Base-by-base conservation (phyloP, 192 early-diverging fungal genomes). In the Podochytrium sp. region DNA sequence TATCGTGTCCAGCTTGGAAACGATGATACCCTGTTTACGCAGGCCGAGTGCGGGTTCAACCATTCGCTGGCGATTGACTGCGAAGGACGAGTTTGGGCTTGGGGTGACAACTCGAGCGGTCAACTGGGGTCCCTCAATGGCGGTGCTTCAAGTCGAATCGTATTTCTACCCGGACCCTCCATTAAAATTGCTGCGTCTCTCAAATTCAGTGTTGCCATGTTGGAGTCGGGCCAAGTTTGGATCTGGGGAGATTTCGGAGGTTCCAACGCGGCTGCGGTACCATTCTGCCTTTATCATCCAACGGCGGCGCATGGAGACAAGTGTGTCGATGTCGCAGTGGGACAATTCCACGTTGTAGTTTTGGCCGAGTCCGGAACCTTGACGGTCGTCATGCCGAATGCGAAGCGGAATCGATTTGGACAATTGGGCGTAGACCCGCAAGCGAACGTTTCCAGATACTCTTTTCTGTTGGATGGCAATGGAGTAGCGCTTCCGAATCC, bases 11-110 rank as follows among this genome's bases (percentile, higher is more conserved):
- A 34, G 6, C 6, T 59, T 52, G 49, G 27, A 20, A n/a, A 29
- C n/a, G 51, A n/a, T 43, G 62, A 5, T 1, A 50, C 7, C 50
- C 65, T 52, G 30, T 63, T 76, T 47, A 29, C 58, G 10, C 3
- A 64, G 43, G 83, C 89, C 2, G 80, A 81, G 1, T 91, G 91
- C 71, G 91, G 91, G 1, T 92, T 90, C 90, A 79, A 86, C 2
- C 82, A 82, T 41, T 90, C 89, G 38, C 35, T 76, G 10, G 73
- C 63, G 3, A 35, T 82, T 25, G 67, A 52, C 39, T 16, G 18
- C 2, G 16, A 18, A 12, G 75, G 78, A 7, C 18, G 4, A 3
- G 32, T 79, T 4, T 83, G 69, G 58, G 49, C 32, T 7, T 82
- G 56, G 63, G 76, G 81, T 10, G 65, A 52, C 10, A 71, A 79